Conservation (phyloP, 495 filamentous ascomycete genomes). For the Tuber calosporum region DNA sequence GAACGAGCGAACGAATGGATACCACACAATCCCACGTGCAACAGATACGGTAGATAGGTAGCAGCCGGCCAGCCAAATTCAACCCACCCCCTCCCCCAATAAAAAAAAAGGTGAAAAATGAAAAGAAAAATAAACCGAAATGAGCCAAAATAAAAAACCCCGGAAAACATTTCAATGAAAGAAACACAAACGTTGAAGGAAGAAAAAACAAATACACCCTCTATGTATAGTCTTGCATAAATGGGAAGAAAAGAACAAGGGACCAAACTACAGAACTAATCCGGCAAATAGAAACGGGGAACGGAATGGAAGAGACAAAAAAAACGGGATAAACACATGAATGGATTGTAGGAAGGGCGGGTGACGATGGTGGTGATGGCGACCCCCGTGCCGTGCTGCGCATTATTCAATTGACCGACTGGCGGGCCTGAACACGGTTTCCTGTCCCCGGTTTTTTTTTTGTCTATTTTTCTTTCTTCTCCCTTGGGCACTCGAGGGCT, state of each 20-base stretch:
- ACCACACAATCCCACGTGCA: constrained; percentile 3
- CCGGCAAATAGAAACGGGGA: background rate
- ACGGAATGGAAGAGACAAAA: background rate
- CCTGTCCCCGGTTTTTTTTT: background rate
- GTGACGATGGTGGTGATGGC: background rate
- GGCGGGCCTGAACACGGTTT: background rate
- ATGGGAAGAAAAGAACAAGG: background rate
- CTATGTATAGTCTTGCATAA: background rate
- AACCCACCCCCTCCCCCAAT: background rate
- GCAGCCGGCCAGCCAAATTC: background rate
- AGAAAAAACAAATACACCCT: background rate
- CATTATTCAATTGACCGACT: background rate
- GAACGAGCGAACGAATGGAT: background rate
- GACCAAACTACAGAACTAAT: background rate
- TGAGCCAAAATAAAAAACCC: background rate
- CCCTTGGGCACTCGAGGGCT: background rate
- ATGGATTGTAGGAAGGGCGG: background rate
- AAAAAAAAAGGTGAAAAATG: background rate
- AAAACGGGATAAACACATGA: background rate
- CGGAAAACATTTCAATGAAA: background rate
- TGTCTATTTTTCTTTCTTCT: background rate
- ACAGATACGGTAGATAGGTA: background rate
- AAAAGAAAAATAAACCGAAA: background rate
- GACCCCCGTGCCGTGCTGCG: background rate
- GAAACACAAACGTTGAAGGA: background rate